phyloP scores from a whole-genome alignment of 495 filamentous ascomycete species.

The Xylaria telfairii region DNA sequence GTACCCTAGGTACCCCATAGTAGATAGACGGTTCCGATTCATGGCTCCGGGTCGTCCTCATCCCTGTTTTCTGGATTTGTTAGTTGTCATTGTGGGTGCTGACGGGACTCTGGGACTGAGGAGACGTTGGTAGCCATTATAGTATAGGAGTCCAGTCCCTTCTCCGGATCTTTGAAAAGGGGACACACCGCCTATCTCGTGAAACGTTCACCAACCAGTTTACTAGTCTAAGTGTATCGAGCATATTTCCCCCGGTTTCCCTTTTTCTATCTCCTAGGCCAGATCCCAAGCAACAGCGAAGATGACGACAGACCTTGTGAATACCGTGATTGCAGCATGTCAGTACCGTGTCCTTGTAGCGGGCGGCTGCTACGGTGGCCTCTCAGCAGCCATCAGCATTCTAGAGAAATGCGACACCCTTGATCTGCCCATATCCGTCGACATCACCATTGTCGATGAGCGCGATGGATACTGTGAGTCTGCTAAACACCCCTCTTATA shows the following conservation, averaged over 20 bases:
- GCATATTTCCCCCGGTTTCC: neutral
- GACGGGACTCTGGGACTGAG: slow-evolving; percentile 3
- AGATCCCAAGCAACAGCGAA: slow-evolving; percentile 18
- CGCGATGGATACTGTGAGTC: slow-evolving; percentile 71
- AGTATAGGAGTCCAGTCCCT: slow-evolving; percentile 5
- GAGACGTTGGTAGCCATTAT: neutral
- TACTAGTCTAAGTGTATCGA: neutral
- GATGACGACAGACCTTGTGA: slow-evolving; percentile 11
- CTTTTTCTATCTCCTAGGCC: neutral
- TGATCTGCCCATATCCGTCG: slow-evolving; percentile 52
- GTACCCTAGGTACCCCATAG: neutral
- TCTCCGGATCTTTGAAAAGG: slow-evolving; percentile 13
- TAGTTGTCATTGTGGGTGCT: neutral
- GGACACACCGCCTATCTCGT: neutral
- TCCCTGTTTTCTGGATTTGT: slow-evolving; percentile 3
- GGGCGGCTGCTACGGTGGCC: slow-evolving; percentile 70
- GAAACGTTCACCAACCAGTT: slow-evolving; percentile 15
- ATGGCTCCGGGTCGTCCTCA: neutral
- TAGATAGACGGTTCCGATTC: neutral
- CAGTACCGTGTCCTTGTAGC: slow-evolving; percentile 58
- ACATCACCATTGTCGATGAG: slow-evolving; percentile 73
- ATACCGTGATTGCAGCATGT: slow-evolving; percentile 22
- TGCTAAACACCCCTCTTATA: neutral
- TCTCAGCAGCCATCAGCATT: slow-evolving; percentile 65
- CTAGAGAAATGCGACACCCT: slow-evolving; percentile 60